Conservation (phyloP, 75 land plant species). For the Pinus albicaulis region DNA sequence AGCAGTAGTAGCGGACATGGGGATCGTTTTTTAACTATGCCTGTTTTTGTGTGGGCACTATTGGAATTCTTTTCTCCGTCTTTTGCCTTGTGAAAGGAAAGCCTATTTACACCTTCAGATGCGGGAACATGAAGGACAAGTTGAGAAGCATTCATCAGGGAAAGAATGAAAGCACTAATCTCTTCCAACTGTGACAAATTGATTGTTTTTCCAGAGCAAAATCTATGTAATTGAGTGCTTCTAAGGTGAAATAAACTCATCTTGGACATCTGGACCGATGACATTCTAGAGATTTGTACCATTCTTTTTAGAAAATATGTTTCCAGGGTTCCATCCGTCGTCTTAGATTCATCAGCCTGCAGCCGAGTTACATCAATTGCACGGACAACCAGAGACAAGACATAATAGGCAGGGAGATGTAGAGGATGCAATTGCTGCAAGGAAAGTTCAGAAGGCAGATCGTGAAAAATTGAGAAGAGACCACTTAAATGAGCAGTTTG, state of each 20-base stretch:
- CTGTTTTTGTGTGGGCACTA: not conserved
- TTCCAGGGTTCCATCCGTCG: too few species aligned
- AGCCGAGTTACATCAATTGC: too few species aligned
- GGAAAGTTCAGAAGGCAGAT: slow-evolving; percentile 90
- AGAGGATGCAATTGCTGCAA: slow-evolving; percentile 27
- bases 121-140: not conserved
- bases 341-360: too few species aligned
- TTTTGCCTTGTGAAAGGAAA: not conserved
- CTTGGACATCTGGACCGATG: too few species aligned
- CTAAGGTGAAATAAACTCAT: too few species aligned
- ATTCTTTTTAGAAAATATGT: too few species aligned
- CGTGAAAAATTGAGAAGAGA: slow-evolving; percentile 92
- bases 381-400: too few species aligned
- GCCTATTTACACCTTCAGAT: slow-evolving; percentile 6
- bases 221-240: too few species aligned
- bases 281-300: too few species aligned
- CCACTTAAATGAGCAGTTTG: slow-evolving; percentile 87
- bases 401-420: not conserved
- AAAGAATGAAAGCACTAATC: too few species aligned
- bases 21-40: not conserved
- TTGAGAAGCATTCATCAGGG: slow-evolving; percentile 4
- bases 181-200: too few species aligned
- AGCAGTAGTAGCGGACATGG: not conserved
- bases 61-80: not conserved
- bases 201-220: too few species aligned